Percentiles rank a stretch among this genome's conserved stretches.
Evolutionary conservation across 768 basidiomycete genomes (phyloP).

Genomic region (Rossbeevera mucosa): DNA sequence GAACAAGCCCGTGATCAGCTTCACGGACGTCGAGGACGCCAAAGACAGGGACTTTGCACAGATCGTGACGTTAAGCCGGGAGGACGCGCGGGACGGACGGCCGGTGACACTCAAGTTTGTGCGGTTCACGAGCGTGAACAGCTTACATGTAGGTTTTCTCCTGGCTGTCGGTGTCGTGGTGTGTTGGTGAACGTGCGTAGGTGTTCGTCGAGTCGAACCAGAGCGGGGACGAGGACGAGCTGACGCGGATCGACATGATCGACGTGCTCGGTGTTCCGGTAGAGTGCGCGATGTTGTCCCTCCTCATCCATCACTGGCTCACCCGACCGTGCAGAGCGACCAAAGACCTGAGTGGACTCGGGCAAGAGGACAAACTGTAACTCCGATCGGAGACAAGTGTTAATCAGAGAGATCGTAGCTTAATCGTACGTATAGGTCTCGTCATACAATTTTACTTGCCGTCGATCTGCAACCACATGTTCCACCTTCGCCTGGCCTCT

Average conservation of each 20-base stretch:
- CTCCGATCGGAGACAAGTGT: background rate
- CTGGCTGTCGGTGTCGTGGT: background rate
- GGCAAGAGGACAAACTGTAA: constrained; percentile 30
- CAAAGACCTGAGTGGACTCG: constrained; percentile 37
- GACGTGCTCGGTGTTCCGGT: constrained; percentile 59
- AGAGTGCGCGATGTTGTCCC: constrained; percentile 40
- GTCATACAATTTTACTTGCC: constrained; percentile 51
- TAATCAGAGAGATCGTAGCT: background rate
- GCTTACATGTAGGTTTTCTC: constrained; percentile 47
- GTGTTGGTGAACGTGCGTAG: constrained; percentile 34
- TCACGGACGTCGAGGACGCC: constrained; percentile 59
- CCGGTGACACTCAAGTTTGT: constrained; percentile 57
- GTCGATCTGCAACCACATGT: constrained; percentile 81
- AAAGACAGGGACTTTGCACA: constrained; percentile 51
- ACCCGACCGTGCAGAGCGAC: constrained; percentile 27
- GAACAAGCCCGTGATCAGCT: constrained; percentile 57
- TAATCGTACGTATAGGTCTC: constrained; percentile 6
- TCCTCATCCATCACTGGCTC: constrained; percentile 1
- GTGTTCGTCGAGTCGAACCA: constrained; percentile 70
- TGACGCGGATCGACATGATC: constrained; percentile 60
- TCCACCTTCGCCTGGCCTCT: constrained; percentile 69
- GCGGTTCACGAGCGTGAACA: constrained; percentile 64
- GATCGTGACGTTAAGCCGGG: constrained; percentile 47
- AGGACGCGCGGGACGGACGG: constrained; percentile 42
- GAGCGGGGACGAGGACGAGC: constrained; percentile 47